Percentiles rank a stretch among this genome's conserved stretches.
phyloP scores from a whole-genome alignment of 2,329 filamentous ascomycete species.

The Colletotrichum ledebouriae region DNA sequence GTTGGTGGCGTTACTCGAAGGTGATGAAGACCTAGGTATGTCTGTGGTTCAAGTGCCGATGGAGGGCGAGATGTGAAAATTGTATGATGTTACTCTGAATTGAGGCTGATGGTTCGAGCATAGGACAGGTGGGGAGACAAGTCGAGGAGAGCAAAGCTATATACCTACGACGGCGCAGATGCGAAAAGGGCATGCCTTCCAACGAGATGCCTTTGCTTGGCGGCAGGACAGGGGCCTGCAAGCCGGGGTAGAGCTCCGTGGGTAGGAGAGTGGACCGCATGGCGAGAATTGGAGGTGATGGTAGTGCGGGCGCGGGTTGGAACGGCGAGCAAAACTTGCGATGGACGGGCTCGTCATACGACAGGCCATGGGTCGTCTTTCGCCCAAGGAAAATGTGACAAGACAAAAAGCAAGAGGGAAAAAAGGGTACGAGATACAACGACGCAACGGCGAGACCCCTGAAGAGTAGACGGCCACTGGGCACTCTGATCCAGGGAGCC shows the following conservation, averaged over 20 bases:
- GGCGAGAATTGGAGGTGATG: conserved; percentile 28
- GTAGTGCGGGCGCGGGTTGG: conserved; percentile 34
- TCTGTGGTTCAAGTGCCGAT: conserved; percentile 26
- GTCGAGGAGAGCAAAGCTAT: conserved; percentile 33
- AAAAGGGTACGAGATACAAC: background rate
- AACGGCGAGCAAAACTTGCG: conserved; percentile 37
- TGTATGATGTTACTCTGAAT: conserved; percentile 32
- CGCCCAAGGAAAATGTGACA: conserved; percentile 29
- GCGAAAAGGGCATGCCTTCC: background rate
- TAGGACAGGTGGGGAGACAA: conserved; percentile 40
- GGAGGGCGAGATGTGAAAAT: conserved; percentile 29
- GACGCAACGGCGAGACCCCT: no score
- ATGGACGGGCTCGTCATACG: conserved; percentile 40
- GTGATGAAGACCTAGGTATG: conserved; percentile 6
- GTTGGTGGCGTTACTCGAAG: conserved; percentile 33
- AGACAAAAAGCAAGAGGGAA: background rate
- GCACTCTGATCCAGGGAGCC: background rate
- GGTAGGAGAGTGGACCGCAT: conserved; percentile 24
- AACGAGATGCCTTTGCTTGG: conserved; percentile 5
- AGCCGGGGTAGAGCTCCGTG: conserved; percentile 26
- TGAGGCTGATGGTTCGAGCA: conserved; percentile 35
- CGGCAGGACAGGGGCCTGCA: background rate
- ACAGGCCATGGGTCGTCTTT: conserved; percentile 10
- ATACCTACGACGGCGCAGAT: conserved; percentile 22
- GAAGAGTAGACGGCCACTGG: conserved; percentile 12